phyloP scores from a whole-genome alignment of 208 protist species.

The Acanthamoeba castellanii region DNA sequence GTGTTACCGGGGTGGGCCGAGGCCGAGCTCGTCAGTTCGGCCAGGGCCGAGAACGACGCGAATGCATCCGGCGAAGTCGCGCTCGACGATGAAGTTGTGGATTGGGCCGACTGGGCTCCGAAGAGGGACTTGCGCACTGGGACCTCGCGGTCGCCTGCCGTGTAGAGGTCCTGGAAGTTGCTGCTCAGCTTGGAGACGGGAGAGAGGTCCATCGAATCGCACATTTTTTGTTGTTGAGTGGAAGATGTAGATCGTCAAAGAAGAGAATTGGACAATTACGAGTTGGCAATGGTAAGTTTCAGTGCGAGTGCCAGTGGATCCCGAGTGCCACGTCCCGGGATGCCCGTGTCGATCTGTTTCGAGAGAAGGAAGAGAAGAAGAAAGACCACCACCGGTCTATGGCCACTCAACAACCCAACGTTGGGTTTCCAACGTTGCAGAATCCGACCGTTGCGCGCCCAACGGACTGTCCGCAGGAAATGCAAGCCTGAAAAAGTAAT shows the following conservation, averaged over 20 bases:
- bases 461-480: not conserved
- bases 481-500: too few relatives aligned
- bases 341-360: not conserved
- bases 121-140: not conserved
- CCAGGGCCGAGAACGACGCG: not conserved
- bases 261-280: not conserved
- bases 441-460: not conserved
- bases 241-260: not conserved
- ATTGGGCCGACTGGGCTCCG: not conserved
- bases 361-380: not conserved
- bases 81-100: too few relatives aligned
- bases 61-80: not conserved
- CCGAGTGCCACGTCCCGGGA: not conserved
- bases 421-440: not conserved
- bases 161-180: not conserved
- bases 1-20: not conserved
- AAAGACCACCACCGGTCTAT: not conserved
- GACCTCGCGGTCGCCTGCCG: not conserved
- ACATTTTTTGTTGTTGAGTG: not conserved
- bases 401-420: not conserved
- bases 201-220: conserved; percentile 6
- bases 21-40: not conserved
- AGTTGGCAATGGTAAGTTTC: too few relatives aligned
- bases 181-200: not conserved
- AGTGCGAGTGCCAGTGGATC: too few relatives aligned